A percentile compares a stretch with the other conserved stretches of the same genome.
Evolutionary conservation across 495 filamentous ascomycete genomes (phyloP).

Genomic region (Hypoxylon rickii): DNA sequence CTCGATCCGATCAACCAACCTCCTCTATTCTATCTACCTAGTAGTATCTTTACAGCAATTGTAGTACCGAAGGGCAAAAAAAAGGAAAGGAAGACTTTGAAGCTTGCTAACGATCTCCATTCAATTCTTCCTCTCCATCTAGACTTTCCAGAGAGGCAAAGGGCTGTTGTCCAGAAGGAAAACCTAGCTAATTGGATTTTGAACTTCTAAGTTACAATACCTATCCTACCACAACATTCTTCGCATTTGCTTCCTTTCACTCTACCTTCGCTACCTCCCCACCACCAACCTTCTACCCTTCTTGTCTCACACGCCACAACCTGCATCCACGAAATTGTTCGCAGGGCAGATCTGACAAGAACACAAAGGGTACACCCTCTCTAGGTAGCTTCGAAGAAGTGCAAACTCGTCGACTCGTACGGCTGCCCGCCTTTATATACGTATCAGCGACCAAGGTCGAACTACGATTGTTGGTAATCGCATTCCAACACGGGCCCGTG

Average conservation of each 20-base stretch:
- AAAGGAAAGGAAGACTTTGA: slow-evolving; percentile 27
- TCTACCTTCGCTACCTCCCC: slow-evolving; percentile 15
- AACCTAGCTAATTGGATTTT: no score
- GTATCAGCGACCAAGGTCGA: neutral
- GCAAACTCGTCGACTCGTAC: slow-evolving; percentile 4
- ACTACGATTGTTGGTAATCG: slow-evolving; percentile 15
- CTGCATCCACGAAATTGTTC: slow-evolving; percentile 11
- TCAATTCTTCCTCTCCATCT: slow-evolving; percentile 31
- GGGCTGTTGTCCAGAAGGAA: slow-evolving; percentile 29
- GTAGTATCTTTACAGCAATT: slow-evolving; percentile 14
- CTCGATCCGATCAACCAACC: slow-evolving; percentile 23
- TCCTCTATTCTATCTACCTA: no score
- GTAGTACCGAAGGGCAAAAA: slow-evolving; percentile 33
- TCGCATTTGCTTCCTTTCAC: slow-evolving; percentile 3
- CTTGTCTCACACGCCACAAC: slow-evolving; percentile 5
- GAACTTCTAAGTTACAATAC: slow-evolving; percentile 41
- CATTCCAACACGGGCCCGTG: slow-evolving; percentile 28
- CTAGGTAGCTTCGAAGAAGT: slow-evolving; percentile 16
- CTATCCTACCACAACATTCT: slow-evolving; percentile 5
- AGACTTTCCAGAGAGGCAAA: slow-evolving; percentile 28
- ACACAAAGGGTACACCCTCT: slow-evolving; percentile 3
- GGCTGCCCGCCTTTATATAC: slow-evolving; percentile 20
- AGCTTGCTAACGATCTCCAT: slow-evolving; percentile 32
- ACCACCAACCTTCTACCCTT: neutral
- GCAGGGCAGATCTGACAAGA: slow-evolving; percentile 34